These are phyloP conservation scores for Rhodotorula paludigena DNA, from an alignment of 768 basidiomycete species.

Conservation along the genomic window DNA sequence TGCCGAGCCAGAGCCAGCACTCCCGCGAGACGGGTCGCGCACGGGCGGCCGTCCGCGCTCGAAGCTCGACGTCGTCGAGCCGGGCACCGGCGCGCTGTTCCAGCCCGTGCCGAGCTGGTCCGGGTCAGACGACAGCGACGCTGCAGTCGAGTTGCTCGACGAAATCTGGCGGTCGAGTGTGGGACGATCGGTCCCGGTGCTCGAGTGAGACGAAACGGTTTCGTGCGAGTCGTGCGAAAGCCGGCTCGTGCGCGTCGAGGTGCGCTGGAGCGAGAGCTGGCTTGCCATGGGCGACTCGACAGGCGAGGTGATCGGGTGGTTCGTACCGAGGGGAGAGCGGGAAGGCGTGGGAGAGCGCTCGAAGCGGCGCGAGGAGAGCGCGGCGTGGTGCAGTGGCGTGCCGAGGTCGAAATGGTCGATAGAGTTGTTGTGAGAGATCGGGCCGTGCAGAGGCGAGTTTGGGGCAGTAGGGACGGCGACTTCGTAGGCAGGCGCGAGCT, in stretches of 20 bases:
- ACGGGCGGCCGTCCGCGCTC: constrained; percentile 7
- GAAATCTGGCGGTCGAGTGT: constrained; percentile 2
- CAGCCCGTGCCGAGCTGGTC: constrained; percentile 4
- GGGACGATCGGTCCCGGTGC: background rate
- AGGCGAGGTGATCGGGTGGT: background rate
- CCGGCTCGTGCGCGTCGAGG: constrained; percentile 13
- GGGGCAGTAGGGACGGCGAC: constrained; percentile 16
- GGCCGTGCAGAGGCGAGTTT: constrained; percentile 10
- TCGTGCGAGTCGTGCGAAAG: constrained; percentile 22
- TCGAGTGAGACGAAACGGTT: constrained; percentile 6
- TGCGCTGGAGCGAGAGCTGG: background rate
- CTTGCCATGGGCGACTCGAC: background rate
- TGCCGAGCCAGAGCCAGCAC: background rate
- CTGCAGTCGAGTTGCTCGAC: background rate
- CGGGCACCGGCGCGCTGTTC: constrained; percentile 15
- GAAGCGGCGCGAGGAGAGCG: background rate
- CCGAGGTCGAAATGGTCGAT: background rate
- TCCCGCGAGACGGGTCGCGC: background rate
- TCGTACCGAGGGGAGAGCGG: constrained; percentile 25
- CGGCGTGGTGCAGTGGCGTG: background rate
- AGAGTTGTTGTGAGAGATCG: background rate
- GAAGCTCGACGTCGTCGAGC: constrained; percentile 13
- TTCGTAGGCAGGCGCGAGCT: constrained; percentile 33
- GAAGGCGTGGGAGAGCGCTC: constrained; percentile 17
- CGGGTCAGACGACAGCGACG: constrained; percentile 11